Evolutionary conservation across 2,329 filamentous ascomycete species (phyloP), one percentile per base, ranked within the genome.

Genomic region (Aotearoamyces nothofagi): DNA sequence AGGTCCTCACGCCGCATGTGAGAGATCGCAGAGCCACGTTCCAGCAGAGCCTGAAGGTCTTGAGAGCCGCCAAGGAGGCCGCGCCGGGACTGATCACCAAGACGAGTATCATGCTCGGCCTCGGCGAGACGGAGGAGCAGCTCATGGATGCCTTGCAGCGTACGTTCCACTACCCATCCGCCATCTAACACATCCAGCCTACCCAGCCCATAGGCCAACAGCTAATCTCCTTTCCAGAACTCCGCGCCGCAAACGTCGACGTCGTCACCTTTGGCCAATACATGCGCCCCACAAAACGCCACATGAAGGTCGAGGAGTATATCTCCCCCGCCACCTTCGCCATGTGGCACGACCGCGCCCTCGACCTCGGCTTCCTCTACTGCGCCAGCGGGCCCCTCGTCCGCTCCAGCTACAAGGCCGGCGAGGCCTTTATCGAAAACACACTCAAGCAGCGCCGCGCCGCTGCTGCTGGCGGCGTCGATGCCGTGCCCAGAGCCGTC

Each of bases 241-340:
- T 98, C 9, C 70, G 90, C 33, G 75, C 75, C 39, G 68, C 73
- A 33, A 62, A 80, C 35, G 86, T 94, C 25, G 90, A 98, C 43
- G 83, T 98, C 9, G 84, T 98, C 33, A 98, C 90, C 0, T 98
- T 98, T 43, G 90, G 90, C n/a, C 90, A 98, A 61, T 98, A 98
- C 61, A 98, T 98, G 90, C 81, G 87, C 8, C 90, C 90, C 2
- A 98, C 90, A 4, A 98, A 96, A 64, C 72, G 87, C 24, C 90
- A 98, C 54, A 87, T 98, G 71, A 78, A 92, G 54, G 90, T 98
- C 17, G 79, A 92, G 47, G 83, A 87, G 53, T 98, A 98, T 52
- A 70, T 98, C 26, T 87, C 84, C 0, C 90, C 90, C 1, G 81
- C 79, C 36, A 74, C 77, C 37, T 98, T 98, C 49, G 87, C 96